These are phyloP conservation scores for Pyrrhoderma lamaoense DNA, from an alignment of 1,284 basidiomycete species.

Conservation along the genomic window DNA sequence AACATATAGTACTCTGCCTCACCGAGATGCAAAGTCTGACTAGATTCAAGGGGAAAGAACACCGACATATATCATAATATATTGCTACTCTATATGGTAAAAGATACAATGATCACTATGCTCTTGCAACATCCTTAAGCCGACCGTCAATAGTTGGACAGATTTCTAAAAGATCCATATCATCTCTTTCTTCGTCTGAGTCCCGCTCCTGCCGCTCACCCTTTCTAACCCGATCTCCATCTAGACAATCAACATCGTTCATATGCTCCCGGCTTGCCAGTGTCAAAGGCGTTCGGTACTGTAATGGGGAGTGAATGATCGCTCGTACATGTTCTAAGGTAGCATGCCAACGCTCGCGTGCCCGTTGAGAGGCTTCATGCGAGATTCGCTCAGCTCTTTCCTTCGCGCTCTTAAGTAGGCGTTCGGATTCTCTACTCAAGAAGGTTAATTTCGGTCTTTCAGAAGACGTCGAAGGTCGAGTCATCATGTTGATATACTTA, in stretches of 20 bases:
- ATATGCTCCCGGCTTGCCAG: constrained; percentile 68
- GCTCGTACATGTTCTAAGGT: constrained; percentile 39
- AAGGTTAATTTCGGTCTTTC: constrained; percentile 20
- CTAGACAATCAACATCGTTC: constrained; percentile 66
- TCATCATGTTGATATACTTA: constrained; percentile 59
- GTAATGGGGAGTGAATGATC: constrained; percentile 40
- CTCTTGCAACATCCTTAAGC: constrained; percentile 15
- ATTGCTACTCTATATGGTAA: neutral
- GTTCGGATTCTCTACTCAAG: constrained; percentile 36
- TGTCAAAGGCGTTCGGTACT: constrained; percentile 55
- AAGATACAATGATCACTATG: neutral
- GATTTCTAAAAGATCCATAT: constrained; percentile 14
- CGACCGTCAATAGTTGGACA: constrained; percentile 12
- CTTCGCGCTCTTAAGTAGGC: constrained; percentile 38
- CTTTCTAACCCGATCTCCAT: constrained; percentile 43
- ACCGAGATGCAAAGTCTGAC: neutral
- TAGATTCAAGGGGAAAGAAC: neutral
- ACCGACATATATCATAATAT: neutral
- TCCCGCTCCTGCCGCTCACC: constrained; percentile 5
- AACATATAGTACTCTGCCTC: neutral
- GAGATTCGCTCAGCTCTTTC: constrained; percentile 25
- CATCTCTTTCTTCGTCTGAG: neutral
- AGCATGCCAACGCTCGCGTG: constrained; percentile 40
- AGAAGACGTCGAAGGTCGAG: constrained; percentile 28
- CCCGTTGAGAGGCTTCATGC: constrained; percentile 16